phyloP scores from a whole-genome alignment of 164 flowering plant genomes.

The Cinnamomum chago region DNA sequence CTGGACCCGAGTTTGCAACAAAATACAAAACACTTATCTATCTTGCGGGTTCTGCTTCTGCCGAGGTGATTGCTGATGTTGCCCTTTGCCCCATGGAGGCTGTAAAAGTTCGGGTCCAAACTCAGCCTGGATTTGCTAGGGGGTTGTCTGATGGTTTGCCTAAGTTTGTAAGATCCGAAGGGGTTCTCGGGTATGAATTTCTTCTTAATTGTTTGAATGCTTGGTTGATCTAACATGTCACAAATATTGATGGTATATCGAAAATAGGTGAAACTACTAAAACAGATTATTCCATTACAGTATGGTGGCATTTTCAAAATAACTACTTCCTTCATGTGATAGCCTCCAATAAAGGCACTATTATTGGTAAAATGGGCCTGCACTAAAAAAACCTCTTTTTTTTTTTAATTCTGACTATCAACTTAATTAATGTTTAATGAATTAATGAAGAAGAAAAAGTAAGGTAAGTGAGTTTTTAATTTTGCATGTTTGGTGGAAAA shows the following conservation, averaged over 20 bases:
- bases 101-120: constrained; percentile 86
- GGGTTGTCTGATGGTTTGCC: constrained; percentile 83
- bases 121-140: constrained; percentile 88
- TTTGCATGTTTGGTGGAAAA: too few species aligned
- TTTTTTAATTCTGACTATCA: background rate
- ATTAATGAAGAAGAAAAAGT: too few species aligned
- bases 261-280: too few species aligned
- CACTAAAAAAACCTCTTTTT: too few species aligned
- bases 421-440: too few species aligned
- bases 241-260: background rate
- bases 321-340: too few species aligned
- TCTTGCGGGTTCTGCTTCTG: constrained; percentile 90
- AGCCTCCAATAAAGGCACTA: too few species aligned
- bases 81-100: constrained; percentile 94
- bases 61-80: constrained; percentile 78
- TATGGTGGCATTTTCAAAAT: too few species aligned
- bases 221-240: background rate
- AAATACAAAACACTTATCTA: constrained; percentile 83
- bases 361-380: too few species aligned
- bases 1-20: constrained; percentile 76
- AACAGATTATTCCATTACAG: too few species aligned
- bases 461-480: too few species aligned
- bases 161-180: constrained; percentile 69
- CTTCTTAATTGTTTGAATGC: background rate
- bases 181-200: constrained; percentile 53